Evolutionary conservation across 352 stramenopile species (phyloP), one percentile per base, ranked within the genome.

Genomic region (Poterioochromonas sp.): DNA sequence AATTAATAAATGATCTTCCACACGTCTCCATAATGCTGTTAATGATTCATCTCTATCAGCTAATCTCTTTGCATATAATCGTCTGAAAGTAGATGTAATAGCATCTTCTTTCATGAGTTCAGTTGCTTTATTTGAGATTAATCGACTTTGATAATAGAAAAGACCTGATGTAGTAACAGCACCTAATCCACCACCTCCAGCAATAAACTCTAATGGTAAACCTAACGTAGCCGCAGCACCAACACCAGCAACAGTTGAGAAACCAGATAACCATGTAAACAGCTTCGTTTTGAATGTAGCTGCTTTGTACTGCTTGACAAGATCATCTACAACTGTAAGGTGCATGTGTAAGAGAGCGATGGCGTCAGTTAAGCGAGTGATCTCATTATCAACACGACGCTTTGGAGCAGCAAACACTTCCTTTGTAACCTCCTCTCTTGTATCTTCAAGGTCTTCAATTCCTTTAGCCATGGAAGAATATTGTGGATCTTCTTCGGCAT

Each of bases 331-430:
- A 32, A 88, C n/a, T 84, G 76, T 49, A 88, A 88, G 51, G 86
- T 88, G 87, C 88, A 93, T 79, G 91, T 92, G 69, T 93, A 89
- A 76, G 82, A 85, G 53, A 80, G 85, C 81, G 90, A 93, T 34
- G 1, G 43, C 12, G 11, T 47, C 88, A 83, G 81, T 89, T 81
- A 99, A 85, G 76, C 97, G 92, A n/a, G 95, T 99, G 83, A 99
- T 98, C 65, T 98, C 88, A 87, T 99, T 99, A 85, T 99, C 95
- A 34, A 98, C 92, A 3, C 96, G 93, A n/a, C 92, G 88, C 76
- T 97, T 93, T 0, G 96, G 96, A 0, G 95, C 95, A 76, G 97
- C 93, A 80, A 98, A 88, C 43, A 99, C 94, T 84, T 98, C 94
- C 34, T 89, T 89, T n/a, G 98, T 88, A 26, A 99, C 94, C 80